These are phyloP conservation scores for Teratosphaeria epicoccoides DNA, from an alignment of 2,329 filamentous ascomycete species.

Conservation along the genomic window DNA sequence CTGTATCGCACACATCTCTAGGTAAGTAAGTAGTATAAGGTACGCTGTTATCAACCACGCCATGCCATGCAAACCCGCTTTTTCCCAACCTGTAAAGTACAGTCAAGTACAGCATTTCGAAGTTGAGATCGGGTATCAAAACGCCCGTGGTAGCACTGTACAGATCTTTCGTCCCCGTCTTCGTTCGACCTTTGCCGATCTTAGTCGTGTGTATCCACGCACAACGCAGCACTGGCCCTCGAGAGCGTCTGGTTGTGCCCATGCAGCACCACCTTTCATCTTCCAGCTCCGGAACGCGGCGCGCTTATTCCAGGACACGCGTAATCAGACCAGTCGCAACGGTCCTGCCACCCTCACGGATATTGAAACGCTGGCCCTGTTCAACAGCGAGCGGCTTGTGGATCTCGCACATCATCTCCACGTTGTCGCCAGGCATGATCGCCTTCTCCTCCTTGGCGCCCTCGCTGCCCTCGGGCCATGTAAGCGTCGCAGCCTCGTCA, in stretches of 20 bases:
- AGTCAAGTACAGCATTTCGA: not conserved
- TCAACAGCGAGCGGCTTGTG: conserved; percentile 80
- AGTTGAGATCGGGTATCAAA: not conserved
- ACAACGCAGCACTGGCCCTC: not conserved
- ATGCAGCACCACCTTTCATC: not conserved
- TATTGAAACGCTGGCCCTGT: conserved; percentile 90
- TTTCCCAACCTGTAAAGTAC: not conserved
- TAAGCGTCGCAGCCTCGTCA: conserved; percentile 62
- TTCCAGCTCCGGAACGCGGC: not conserved
- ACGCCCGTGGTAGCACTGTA: not conserved
- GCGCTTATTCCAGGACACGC: conserved; percentile 27
- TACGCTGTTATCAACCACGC: too few relatives aligned
- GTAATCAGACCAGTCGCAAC: conserved; percentile 33
- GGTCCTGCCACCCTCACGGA: conserved; percentile 81
- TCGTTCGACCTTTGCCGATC: not conserved
- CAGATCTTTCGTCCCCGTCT: not conserved
- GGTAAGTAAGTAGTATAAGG: not conserved
- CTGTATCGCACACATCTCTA: not conserved
- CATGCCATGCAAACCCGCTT: not conserved
- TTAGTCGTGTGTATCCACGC: not conserved
- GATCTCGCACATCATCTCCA: conserved; percentile 88
- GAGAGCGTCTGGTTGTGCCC: too few relatives aligned
- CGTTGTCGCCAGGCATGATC: conserved; percentile 97
- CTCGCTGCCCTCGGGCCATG: conserved; percentile 75
- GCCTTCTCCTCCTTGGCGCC: conserved; percentile 58